Evolutionary conservation across 257 asterid species (phyloP), one percentile per base, ranked within the genome.

Genomic region (Plantago ovata): DNA sequence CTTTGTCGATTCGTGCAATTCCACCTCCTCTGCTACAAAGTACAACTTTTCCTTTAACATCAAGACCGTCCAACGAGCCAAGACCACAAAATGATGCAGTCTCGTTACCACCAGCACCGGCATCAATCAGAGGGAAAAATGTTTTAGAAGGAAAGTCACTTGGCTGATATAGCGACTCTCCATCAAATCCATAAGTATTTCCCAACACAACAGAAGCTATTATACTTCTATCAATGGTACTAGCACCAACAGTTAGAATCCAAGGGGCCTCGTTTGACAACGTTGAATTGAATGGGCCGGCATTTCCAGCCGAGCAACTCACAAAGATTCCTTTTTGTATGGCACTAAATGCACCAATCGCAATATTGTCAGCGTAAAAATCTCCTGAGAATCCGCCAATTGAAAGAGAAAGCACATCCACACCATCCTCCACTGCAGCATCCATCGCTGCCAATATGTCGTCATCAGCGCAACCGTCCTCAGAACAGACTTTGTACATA

Each of bases 371-470:
- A 0, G 28, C 66, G 28, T 12, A 76, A 46, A 72, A 76, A 5
- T 66, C 71, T 0, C 1, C 9, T 0, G 82, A 49, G 12, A 10
- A 36, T 1, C 76, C 78, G 1, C 82, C 76, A 0, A 77, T 50
- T 13, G 82, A 77, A 14, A 69, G 69, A 0, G 82, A 76, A 48
- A 76, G 76, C 60, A 72, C 69, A 12, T 72, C 78, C 6, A 72
- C 82, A 3, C 82, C 82, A 9, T 76, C 79, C 1, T 69, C 78
- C 14, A 76, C 68, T 0, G 82, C 79, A 3, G 78, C 74, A 19
- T 76, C 82, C 82, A 76, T 72, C 0, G 76, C 78, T 0, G 82
- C 82, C 40, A 76, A 13, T 53, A 72, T 72, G 63, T 69, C 76
- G 0, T 56, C 62, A 21, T 69, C 75, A 8, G 33, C 1, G 11